Evolutionary conservation across 176 grass and related monocot genomes (phyloP), one percentile per base, ranked within the genome.

Genomic region (Guadua angustifolia): DNA sequence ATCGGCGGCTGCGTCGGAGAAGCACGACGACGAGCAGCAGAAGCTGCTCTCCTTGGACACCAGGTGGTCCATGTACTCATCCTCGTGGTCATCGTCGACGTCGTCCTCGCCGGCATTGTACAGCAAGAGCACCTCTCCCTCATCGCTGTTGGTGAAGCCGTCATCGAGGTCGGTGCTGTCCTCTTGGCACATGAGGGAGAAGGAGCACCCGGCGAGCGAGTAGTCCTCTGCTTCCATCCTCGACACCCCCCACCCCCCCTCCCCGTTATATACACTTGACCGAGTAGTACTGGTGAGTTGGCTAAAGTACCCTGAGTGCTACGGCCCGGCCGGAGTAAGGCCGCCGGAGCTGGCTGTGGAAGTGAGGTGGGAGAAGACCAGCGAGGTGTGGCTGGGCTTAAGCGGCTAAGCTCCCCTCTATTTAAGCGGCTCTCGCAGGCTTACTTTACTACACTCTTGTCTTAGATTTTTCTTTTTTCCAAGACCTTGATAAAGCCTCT

Each of bases 151-250:
- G 24, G 45, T 26, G 50, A 73, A 44, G 73, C 16, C 59, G 61
- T 26, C 81, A 15, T 77, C 86, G 44, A 97, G 80, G 57, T 85
- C 86, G 33, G 80, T 32, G 86, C 85, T 67, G 59, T 97, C 84
- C 68, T 97, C 92, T 32, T 94, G 88, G 84, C 94, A 97, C 81
- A 94, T 81, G 47, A 97, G 92, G 66, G 92, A 94, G 83, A 92
- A 59, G 32, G 87, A 84, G 60, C 81, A 74, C 22, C 78, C 87
- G 72, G 47, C 84, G 66, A 47, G 53, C 16, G 18, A 46, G 65
- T 51, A 77, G 52, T 92, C 88, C 77, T 69, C 83, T 73, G 73
- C 81, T 13, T 81, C 83, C 87, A 85, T 94, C 59, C 21, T 14
- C n/a, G 38, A 38, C 24, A 0, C 9, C 9, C 29, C 35, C 35